Conservation (phyloP, 345 rosid genomes). For the Trapa incisa region DNA sequence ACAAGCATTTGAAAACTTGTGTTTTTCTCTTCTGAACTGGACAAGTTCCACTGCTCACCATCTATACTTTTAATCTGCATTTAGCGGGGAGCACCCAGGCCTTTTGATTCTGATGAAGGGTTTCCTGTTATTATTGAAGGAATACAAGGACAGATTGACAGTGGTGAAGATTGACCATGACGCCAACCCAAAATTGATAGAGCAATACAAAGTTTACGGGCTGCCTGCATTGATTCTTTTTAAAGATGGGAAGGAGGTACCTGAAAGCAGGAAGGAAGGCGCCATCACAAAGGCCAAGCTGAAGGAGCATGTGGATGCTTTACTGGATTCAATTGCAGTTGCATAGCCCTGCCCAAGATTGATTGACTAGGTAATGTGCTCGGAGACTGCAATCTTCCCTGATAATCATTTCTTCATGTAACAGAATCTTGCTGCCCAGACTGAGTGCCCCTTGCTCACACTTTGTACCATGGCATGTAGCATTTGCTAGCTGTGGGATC, state of each 20-base stretch:
- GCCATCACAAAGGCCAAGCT: constrained; percentile 73
- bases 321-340: constrained; percentile 37
- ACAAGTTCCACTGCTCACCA: not conserved
- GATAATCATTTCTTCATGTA: not conserved
- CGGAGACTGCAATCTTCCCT: not conserved
- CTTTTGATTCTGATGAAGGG: not conserved
- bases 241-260: constrained; percentile 58
- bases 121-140: constrained; percentile 23
- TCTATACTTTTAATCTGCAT: not conserved
- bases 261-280: constrained; percentile 78
- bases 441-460: not conserved
- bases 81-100: not conserved
- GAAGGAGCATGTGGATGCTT: constrained; percentile 49
- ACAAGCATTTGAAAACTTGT: not conserved
- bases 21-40: not conserved
- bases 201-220: constrained; percentile 65
- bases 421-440: not conserved
- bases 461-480: not conserved
- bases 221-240: constrained; percentile 69
- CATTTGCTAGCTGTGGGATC: not conserved
- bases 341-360: constrained; percentile 18
- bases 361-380: not conserved
- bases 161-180: constrained; percentile 79
- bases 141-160: constrained; percentile 47
- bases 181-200: constrained; percentile 47